Evolutionary conservation across 164 flowering plant genomes (phyloP).

Genomic region (Santalum album): DNA sequence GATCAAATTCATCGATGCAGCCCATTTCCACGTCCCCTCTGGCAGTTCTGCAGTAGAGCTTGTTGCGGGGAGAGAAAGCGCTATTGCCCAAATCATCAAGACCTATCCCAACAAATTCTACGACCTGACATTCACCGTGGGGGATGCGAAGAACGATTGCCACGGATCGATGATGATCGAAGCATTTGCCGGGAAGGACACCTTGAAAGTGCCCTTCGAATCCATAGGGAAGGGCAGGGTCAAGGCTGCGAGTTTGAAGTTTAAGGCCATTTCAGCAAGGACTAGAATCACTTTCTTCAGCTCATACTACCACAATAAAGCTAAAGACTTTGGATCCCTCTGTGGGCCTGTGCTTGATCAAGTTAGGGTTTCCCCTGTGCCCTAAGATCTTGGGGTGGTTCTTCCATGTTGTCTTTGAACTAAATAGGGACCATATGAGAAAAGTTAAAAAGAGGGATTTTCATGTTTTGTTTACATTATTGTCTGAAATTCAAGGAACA

Average conservation of each 20-base stretch:
- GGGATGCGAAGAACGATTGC: slow-evolving; percentile 84
- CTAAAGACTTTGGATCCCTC: slow-evolving; percentile 59
- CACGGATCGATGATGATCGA: slow-evolving; percentile 88
- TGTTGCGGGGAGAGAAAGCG: slow-evolving; percentile 88
- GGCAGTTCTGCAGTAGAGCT: slow-evolving; percentile 69
- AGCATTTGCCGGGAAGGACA: slow-evolving; percentile 64
- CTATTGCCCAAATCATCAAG: slow-evolving; percentile 73
- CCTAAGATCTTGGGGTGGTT: too few relatives aligned
- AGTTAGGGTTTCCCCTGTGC: slow-evolving; percentile 44
- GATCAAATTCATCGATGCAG: slow-evolving; percentile 63
- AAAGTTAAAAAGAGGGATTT: too few relatives aligned
- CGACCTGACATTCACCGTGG: slow-evolving; percentile 49
- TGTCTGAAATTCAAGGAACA: too few relatives aligned
- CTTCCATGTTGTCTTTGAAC: too few relatives aligned
- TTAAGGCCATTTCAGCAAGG: slow-evolving; percentile 46
- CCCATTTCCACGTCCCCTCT: slow-evolving; percentile 68
- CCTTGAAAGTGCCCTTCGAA: slow-evolving; percentile 51
- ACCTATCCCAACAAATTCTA: slow-evolving; percentile 52
- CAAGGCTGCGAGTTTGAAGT: slow-evolving; percentile 38
- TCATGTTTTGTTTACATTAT: too few relatives aligned
- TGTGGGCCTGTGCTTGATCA: slow-evolving; percentile 86
- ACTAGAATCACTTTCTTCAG: slow-evolving; percentile 85
- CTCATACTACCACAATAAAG: slow-evolving; percentile 69
- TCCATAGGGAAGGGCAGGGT: slow-evolving; percentile 61
- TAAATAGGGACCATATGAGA: too few relatives aligned